Base-by-base conservation (phyloP, 2,329 filamentous ascomycete species). In the Macrophomina phaseolina region DNA sequence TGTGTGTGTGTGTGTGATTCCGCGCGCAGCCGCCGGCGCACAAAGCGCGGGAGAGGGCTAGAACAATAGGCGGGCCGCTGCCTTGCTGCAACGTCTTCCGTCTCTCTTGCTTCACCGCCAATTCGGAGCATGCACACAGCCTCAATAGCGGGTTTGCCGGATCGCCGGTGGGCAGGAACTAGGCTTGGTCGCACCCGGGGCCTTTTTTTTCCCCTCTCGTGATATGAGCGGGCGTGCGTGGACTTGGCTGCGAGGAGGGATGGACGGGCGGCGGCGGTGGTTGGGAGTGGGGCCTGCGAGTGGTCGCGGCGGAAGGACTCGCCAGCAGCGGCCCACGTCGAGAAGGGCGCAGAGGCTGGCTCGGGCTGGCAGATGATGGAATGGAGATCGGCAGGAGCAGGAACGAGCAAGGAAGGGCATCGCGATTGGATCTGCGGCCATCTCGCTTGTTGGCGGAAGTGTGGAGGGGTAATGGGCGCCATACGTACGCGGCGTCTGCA, bases 381-480 rank as follows among this genome's bases (percentile, higher is more conserved):
- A 48, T 60, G 40, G 56, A 18, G 56, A 60, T 60, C 56, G 56
- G 56, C 56, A 60, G 56, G 56, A 46, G 56, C 55, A 30, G 40
- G 18, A 28, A 23, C 55, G 49, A 16, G 28, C 30, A 32, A 11
- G 16, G 34, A 36, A 40, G 55, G 55, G 55, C 55, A 28, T 34
- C 6, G 56, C 56, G 56, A 60, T 46, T 60, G 56, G 56, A 60
- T 60, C 56, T 60, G 56, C 40, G 56, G 28, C 34, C 56, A 60
- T 60, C 56, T 58, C 55, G 55, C 55, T 45, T 58, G 55, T n/a
- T 8, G 4, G n/a, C n/a, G n/a, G 18, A 23, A 23, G 5, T 38
- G 16, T 8, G 28, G 52, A 55, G 52, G 52, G 34, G n/a, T 38
- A 18, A 32, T 18, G 48, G 48, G 48, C 48, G 38, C 8, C 55